Percentiles rank a stretch among this genome's conserved stretches.
These are phyloP conservation scores for Oryza glaberrima DNA, from an alignment of 176 grass and related monocot species.

Conservation along the genomic window DNA sequence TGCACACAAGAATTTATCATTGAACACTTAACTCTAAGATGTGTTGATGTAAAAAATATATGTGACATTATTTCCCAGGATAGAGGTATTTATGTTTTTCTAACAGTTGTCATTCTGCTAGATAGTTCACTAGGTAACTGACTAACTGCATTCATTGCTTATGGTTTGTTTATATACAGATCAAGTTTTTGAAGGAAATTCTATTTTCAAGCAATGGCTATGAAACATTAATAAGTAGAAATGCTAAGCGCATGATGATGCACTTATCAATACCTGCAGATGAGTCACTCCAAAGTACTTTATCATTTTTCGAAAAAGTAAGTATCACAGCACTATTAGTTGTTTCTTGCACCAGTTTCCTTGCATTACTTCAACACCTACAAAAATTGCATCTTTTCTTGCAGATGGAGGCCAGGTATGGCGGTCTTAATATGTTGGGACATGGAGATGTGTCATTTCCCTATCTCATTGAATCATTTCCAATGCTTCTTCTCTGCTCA, in stretches of 20 bases:
- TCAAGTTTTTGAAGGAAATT: constrained; percentile 68
- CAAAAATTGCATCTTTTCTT: constrained; percentile 2
- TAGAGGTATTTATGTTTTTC: no score
- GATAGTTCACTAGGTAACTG: background rate
- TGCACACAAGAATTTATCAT: background rate
- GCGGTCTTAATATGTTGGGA: constrained; percentile 75
- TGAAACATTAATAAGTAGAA: constrained; percentile 56
- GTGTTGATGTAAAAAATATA: background rate
- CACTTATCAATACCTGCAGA: constrained; percentile 69
- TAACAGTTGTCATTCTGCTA: background rate
- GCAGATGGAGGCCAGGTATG: constrained; percentile 92
- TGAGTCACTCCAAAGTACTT: constrained; percentile 79
- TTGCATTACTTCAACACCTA: background rate
- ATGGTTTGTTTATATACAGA: constrained; percentile 53
- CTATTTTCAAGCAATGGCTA: constrained; percentile 66
- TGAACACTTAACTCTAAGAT: background rate
- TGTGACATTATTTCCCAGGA: background rate
- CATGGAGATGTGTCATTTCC: constrained; percentile 65
- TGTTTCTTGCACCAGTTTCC: constrained; percentile 20
- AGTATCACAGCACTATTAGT: constrained; percentile 9
- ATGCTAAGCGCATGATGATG: constrained; percentile 91
- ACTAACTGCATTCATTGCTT: constrained; percentile 6
- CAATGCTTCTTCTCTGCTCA: constrained; percentile 73
- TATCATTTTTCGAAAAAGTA: constrained; percentile 92
- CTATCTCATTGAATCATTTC: constrained; percentile 87